Evolutionary conservation across 2,329 filamentous ascomycete species (phyloP).

Genomic region (Dactylellina leptospora): DNA sequence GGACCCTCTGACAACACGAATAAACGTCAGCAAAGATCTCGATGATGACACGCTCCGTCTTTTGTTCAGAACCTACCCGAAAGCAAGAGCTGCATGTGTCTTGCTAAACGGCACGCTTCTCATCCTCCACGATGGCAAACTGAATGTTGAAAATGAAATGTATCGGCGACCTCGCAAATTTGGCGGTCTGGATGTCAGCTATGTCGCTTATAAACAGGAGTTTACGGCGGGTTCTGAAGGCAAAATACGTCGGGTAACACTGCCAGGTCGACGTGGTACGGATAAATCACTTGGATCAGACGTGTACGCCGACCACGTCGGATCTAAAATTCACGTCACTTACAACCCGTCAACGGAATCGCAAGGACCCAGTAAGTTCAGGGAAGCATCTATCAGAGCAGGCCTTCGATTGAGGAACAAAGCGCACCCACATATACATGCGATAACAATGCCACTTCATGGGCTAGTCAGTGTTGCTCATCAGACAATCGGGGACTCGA

Average conservation of each 20-base stretch:
- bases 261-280: no score
- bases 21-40: constrained; percentile 16
- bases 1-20: constrained; percentile 6
- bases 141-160: constrained; percentile 19
- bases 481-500: background rate
- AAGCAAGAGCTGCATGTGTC: constrained; percentile 26
- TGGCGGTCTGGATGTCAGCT: constrained; percentile 23
- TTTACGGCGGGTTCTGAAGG: constrained; percentile 8
- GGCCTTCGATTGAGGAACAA: constrained; percentile 20
- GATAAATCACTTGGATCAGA: no score
- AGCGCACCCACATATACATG: background rate
- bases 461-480: background rate
- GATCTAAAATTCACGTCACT: background rate
- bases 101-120: constrained; percentile 16
- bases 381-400: background rate
- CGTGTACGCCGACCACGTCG: constrained; percentile 7
- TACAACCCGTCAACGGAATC: background rate
- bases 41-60: constrained; percentile 18
- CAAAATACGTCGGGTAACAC: no score
- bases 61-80: constrained; percentile 18
- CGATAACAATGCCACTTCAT: constrained; percentile 15
- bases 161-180: constrained; percentile 20
- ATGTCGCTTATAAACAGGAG: background rate
- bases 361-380: background rate
- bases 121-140: constrained; percentile 17